Evolutionary conservation across 169 alveolate species (phyloP).

Genomic region (Eimeria sp.): DNA sequence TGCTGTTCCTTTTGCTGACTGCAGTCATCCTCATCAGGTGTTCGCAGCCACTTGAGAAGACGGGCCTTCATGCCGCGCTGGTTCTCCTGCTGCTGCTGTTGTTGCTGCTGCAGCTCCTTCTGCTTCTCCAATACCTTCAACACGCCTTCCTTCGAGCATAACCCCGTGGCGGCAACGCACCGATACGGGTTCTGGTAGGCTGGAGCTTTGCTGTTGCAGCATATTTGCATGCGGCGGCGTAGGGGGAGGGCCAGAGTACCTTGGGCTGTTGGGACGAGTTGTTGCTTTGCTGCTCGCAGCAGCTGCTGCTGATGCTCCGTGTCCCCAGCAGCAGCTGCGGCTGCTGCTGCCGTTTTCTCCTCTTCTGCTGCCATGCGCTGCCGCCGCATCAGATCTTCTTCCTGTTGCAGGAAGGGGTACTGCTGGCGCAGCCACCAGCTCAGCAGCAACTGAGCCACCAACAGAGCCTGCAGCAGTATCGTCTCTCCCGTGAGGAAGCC

Average conservation of each 20-base stretch:
- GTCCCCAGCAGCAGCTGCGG: slow-evolving; percentile 66
- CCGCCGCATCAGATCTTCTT: slow-evolving; percentile 66
- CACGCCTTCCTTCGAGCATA: slow-evolving; percentile 61
- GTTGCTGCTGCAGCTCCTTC: slow-evolving; percentile 68
- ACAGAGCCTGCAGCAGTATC: slow-evolving; percentile 57
- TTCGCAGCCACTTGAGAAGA: slow-evolving; percentile 36
- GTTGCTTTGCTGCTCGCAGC: slow-evolving; percentile 23
- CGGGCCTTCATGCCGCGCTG: slow-evolving; percentile 60
- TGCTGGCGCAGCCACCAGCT: slow-evolving; percentile 77
- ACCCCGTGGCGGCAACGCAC: slow-evolving; percentile 58
- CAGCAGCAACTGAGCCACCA: slow-evolving; percentile 70
- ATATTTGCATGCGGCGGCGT: slow-evolving; percentile 74
- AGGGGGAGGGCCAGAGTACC: slow-evolving; percentile 54
- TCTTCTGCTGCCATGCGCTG: slow-evolving; percentile 60
- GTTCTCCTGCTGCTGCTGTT: slow-evolving; percentile 32
- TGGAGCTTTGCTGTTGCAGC: slow-evolving; percentile 68
- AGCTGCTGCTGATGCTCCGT: slow-evolving; percentile 62
- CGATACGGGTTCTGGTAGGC: slow-evolving; percentile 59
- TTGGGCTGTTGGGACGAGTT: slow-evolving; percentile 51
- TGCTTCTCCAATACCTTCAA: slow-evolving; percentile 57
- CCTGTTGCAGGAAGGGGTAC: slow-evolving; percentile 74
- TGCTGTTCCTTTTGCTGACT: background rate
- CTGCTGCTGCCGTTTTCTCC: slow-evolving; percentile 57
- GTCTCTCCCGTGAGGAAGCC: slow-evolving; percentile 76
- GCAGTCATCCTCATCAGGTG: background rate